Evolutionary conservation across 2,329 filamentous ascomycete species (phyloP).

Genomic region (Xylaria sp.): DNA sequence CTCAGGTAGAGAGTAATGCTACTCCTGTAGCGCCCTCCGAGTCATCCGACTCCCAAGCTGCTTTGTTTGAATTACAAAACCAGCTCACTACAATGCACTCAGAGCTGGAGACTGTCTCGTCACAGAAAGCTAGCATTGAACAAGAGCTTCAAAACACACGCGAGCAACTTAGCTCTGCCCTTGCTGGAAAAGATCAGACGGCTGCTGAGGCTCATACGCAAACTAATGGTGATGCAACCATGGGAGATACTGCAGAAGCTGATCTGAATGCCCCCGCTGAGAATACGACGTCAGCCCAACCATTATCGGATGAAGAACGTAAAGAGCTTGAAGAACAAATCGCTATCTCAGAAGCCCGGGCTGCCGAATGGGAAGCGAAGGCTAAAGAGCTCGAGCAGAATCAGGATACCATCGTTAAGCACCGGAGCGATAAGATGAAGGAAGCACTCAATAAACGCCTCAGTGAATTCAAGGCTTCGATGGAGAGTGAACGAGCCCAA

Average conservation of each 20-base stretch:
- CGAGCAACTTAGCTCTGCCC: conserved; percentile 64
- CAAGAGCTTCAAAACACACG: conserved; percentile 62
- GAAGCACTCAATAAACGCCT: conserved; percentile 71
- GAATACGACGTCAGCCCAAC: conserved; percentile 25
- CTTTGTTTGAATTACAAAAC: conserved; percentile 54
- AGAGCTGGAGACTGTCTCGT: conserved; percentile 68
- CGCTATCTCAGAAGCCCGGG: conserved; percentile 63
- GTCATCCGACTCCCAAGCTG: conserved; percentile 51
- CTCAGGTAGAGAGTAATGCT: conserved; percentile 45
- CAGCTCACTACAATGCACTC: conserved; percentile 57
- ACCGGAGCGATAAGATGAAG: conserved; percentile 72
- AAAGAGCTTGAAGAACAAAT: conserved; percentile 68
- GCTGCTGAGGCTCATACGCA: conserved; percentile 48
- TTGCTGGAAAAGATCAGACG: conserved; percentile 69
- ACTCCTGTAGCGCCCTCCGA: conserved; percentile 40
- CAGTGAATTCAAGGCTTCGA: conserved; percentile 61
- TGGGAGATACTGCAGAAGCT: conserved; percentile 38
- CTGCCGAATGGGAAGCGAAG: conserved; percentile 68
- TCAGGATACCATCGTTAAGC: conserved; percentile 65
- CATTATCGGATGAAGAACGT: conserved; percentile 62
- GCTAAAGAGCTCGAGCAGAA: conserved; percentile 68
- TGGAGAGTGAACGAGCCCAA: conserved; percentile 59
- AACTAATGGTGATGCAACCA: conserved; percentile 38
- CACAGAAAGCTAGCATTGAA: conserved; percentile 73
- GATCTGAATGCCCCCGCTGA: conserved; percentile 28